Evolutionary conservation across 2,329 filamentous ascomycete species (phyloP), one percentile per base, ranked within the genome.

Genomic region (Trichoderma atrobrunneum): DNA sequence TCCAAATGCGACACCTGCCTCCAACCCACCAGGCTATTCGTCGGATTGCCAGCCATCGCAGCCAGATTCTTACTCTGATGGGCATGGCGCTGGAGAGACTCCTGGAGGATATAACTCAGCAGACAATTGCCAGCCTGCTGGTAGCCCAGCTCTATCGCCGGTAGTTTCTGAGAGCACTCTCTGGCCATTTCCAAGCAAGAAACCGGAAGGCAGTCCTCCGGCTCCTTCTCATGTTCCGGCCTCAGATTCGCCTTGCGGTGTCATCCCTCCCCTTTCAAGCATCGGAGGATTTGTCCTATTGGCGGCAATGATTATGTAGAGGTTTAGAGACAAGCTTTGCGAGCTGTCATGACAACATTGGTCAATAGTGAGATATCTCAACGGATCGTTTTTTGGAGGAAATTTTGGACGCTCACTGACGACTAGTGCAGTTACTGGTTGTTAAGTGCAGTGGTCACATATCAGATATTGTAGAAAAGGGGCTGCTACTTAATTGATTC

Each of bases 231-330:
- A 74, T 28, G 76, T 82, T 3, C 74, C 73, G 7, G 73, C 76
- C 5, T 81, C 80, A 3, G 76, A 76, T 59, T 79, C 78, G 2
- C 75, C 67, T 1, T 75, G 72, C 18, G 74, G 75, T 24, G 73
- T 74, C 3, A 57, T 77, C 18, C 73, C 76, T 7, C 71, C 76
- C 4, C 61, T 81, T 11, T 61, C 72, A 7, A 74, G 68, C 2
- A 73, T 81, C 51, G 73, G 74, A 10, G 75, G 75, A n/a, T 62
- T 81, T 1, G 71, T 78, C 18, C 30, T 81, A 7, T 69, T 80
- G 71, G 78, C 75, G 36, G 75, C 73, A 28, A 74, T 78, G 63
- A 76, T 78, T 16, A 74, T 78, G 66, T 78, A 73, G 70, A 36
- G 21, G 21, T 16, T 71, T 34, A 57, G 26, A 34, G 14, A 16